Evolutionary conservation across 495 filamentous ascomycete genomes (phyloP), one percentile per base, ranked within the genome.

Genomic region (Neurospora sp.): DNA sequence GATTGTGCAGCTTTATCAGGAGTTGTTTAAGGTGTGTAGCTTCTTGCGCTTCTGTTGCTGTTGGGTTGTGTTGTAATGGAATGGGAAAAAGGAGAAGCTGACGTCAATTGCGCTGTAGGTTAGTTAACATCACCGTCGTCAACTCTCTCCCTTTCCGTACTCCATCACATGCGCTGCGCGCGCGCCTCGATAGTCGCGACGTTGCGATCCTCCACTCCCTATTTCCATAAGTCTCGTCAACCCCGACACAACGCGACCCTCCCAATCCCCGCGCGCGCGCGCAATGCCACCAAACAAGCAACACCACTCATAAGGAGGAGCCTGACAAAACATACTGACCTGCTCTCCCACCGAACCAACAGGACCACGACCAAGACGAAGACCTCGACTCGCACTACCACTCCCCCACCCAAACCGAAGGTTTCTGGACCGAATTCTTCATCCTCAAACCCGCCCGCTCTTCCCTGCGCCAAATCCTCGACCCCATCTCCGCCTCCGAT

Each of bases 351-450:
- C 42, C 0, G 42, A n/a, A 5, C 11, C 20, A 39, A 44, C 62
- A 84, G 81, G 80, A 83, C 71, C 86, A 89, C 40, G 81, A 87
- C 76, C 87, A 90, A 18, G 82, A 86, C 54, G 91, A 93, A 31
- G 48, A 54, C 23, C 23, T 27, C 48, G 48, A 59, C 40, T 41
- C 40, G 40, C 40, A 41, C 10, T 5, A 54, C 48, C 20, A 54
- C 11, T 46, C 42, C 62, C 87, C 86, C 73, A 82, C 87, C 46
- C 90, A 89, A 70, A 88, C 91, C 0, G 93, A 97, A 74, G 96
- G 94, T 10, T 99, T 98, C 83, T 99, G 96, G 96, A 87, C 89
- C 71, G 95, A 98, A 83, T 93, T 98, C 83, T 99, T 98, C 82
- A 86, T 98, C 48, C 86, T 97, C 69, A 88, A 88, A 70, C 94